Conservation (phyloP, 441 rosid genomes). For the Biscutella laevigata region DNA sequence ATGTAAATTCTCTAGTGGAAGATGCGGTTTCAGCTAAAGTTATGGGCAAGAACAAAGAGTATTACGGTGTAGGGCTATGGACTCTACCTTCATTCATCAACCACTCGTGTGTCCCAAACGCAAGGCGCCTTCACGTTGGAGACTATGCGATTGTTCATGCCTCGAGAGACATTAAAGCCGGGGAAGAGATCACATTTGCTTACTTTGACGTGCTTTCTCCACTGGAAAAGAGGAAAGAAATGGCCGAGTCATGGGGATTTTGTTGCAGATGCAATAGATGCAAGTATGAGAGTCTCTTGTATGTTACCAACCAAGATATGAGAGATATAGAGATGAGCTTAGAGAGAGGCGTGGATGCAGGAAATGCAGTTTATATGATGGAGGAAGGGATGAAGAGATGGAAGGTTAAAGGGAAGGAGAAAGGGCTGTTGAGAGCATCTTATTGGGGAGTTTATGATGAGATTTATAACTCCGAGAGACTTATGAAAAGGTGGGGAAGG, state of each 20-base stretch:
- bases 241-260: too few species aligned
- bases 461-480: conserved; percentile 47
- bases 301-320: conserved; percentile 37
- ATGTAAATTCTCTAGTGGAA: conserved; percentile 84
- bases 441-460: conserved; percentile 56
- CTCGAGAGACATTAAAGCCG: conserved; percentile 69
- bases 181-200: conserved; percentile 70
- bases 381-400: conserved; percentile 72
- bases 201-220: too few species aligned
- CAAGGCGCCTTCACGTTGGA: conserved; percentile 69
- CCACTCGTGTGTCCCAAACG: conserved; percentile 74
- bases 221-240: too few species aligned
- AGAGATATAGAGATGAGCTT: conserved; percentile 46
- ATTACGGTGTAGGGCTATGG: conserved; percentile 82
- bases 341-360: conserved; percentile 55
- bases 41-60: conserved; percentile 69
- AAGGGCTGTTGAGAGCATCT: conserved; percentile 71
- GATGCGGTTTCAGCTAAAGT: conserved; percentile 65
- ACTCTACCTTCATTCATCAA: conserved; percentile 63
- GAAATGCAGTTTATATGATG: conserved; percentile 39
- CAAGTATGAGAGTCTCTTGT: conserved; percentile 43
- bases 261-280: conserved; percentile 74
- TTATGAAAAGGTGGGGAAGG: conserved; percentile 57
- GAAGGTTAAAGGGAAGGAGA: conserved; percentile 66
- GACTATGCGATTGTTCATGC: conserved; percentile 57